Base-by-base conservation (phyloP, 1,284 basidiomycete species). In the Ustilago vetiveriae region DNA sequence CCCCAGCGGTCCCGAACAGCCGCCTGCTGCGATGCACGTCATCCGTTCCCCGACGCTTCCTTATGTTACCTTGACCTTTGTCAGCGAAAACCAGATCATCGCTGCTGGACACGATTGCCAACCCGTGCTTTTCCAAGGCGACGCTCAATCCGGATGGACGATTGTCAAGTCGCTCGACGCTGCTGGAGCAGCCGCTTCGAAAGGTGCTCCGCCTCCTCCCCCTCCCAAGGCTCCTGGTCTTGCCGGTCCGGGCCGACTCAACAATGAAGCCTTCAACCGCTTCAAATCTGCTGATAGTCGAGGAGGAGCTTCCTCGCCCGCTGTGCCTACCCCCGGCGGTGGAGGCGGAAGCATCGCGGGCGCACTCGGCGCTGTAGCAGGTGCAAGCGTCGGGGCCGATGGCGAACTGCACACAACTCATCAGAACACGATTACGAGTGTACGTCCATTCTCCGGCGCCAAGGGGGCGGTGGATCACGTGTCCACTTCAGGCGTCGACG, bases 71-170 rank as follows among this genome's bases (percentile, higher is more conserved):
- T 58, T 82, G 30, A 85, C 89, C 11, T 99, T 93, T 88, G 90
- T 89, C 1, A 86, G 88, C 24, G 94, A 97, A 82, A 69, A 44
- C 13, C 45, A 71, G 33, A 50, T 82, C 22, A 87, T 98, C 30
- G 94, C 92, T 0, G 96, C 94, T 0, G 96, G 96, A 0, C 95
- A 99, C 83, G 96, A 98, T 82, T 98, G 96, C 84, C 93, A 96
- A 82, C 96, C 96, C 0, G 85, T 94, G 29, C 87, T 82, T 22
- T 82, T 81, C 62, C 71, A 72, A 23, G 80, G 80, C 38, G 66
- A 71, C 29, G 57, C 59, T 16, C 46, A 67, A 19, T 32, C 46
- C 3, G 80, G 80, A 6, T 82, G 80, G 80, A 41, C 46, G 6
- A 59, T 79, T 3, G 51, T 58, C 30, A 76, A 74, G 50, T 72